Conservation (phyloP, 1,284 basidiomycete genomes). For the Inonotus hispidus region DNA sequence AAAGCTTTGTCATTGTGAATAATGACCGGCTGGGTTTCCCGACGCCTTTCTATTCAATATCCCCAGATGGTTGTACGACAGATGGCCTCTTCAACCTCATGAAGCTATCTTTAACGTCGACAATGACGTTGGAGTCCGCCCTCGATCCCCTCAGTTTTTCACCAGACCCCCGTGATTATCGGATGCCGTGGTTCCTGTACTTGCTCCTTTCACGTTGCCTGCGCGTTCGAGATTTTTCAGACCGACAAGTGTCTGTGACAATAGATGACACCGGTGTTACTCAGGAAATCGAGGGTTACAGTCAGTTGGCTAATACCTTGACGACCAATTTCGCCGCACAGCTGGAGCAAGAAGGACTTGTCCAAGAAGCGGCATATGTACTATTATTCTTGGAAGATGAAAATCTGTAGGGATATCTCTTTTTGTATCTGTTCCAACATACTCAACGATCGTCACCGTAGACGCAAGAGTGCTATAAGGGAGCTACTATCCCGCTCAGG, state of each 20-base stretch:
- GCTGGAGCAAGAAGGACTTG: conserved; percentile 75
- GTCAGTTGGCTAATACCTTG: conserved; percentile 77
- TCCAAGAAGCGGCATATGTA: conserved; percentile 87
- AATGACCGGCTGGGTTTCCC: conserved; percentile 53
- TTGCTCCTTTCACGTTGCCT: conserved; percentile 82
- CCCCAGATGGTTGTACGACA: conserved; percentile 27
- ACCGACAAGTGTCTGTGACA: conserved; percentile 48
- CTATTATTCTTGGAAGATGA: conserved; percentile 83
- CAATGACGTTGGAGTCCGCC: conserved; percentile 52
- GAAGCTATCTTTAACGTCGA: conserved; percentile 66
- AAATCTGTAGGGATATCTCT: conserved; percentile 51
- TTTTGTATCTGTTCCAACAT: not conserved
- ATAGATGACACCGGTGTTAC: conserved; percentile 42
- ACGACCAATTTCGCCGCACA: conserved; percentile 85
- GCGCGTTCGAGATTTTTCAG: conserved; percentile 78
- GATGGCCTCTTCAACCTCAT: conserved; percentile 87
- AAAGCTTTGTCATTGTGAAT: conserved; percentile 42
- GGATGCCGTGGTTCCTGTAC: conserved; percentile 92
- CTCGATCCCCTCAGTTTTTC: conserved; percentile 70
- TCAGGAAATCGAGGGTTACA: conserved; percentile 59
- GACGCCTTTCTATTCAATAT: conserved; percentile 62
- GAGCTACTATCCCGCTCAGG: conserved; percentile 78
- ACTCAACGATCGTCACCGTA: conserved; percentile 27
- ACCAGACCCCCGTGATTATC: conserved; percentile 72
- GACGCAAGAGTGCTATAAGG: conserved; percentile 77